Conservation (phyloP, 148 eudicot genomes). For the Rhododendron kiyosumense region DNA sequence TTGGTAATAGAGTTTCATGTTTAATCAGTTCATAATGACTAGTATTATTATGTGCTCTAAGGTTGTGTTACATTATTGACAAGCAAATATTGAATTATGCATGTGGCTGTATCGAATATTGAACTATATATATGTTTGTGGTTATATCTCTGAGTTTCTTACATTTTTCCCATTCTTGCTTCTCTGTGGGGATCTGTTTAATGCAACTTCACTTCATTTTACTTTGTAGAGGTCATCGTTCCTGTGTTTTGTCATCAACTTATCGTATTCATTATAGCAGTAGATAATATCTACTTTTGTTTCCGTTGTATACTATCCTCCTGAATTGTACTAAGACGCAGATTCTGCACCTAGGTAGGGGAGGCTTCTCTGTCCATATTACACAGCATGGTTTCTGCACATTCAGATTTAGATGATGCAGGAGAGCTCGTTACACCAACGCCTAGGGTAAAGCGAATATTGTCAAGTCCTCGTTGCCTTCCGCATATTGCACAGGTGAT, state of each 20-base stretch:
- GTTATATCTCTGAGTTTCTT: neutral
- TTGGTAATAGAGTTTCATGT: neutral
- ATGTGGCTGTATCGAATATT: neutral
- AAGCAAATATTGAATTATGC: neutral
- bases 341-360: conserved; percentile 56
- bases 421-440: conserved; percentile 99
- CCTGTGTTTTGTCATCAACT: neutral
- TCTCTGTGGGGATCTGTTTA: neutral
- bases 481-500: conserved; percentile 97
- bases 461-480: conserved; percentile 95
- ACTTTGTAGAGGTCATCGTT: neutral
- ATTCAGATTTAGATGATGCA: conserved; percentile 98
- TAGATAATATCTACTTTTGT: neutral
- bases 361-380: conserved; percentile 80
- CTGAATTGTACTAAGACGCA: neutral
- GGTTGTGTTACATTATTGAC: neutral
- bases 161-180: neutral
- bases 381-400: conserved; percentile 96
- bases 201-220: neutral
- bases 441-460: conserved; percentile 89
- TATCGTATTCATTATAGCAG: neutral
- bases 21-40: neutral
- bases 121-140: neutral
- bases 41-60: neutral
- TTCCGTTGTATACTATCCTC: neutral